These are phyloP conservation scores for Dentipellis fragilis DNA, from an alignment of 768 basidiomycete genomes.

Conservation along the genomic window DNA sequence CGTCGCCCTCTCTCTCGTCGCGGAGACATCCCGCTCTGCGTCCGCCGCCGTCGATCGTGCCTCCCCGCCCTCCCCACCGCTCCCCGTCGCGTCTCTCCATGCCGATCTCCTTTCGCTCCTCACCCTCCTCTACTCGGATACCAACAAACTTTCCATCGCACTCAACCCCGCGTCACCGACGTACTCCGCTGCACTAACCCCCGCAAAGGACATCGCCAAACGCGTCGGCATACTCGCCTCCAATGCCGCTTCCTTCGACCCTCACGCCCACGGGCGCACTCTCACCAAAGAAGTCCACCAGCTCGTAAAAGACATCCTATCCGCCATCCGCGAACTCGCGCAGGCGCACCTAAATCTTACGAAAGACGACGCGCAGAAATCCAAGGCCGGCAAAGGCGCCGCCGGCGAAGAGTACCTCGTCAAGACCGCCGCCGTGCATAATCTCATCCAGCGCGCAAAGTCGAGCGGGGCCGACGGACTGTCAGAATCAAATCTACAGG, in stretches of 20 bases:
- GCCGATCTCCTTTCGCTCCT: constrained; percentile 50
- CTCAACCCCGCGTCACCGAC: constrained; percentile 40
- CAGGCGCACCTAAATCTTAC: constrained; percentile 7
- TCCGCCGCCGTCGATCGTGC: constrained; percentile 8
- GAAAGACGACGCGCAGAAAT: constrained; percentile 13
- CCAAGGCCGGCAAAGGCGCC: not conserved
- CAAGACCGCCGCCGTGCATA: constrained; percentile 50
- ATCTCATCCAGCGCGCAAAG: constrained; percentile 43
- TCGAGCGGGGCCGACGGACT: constrained; percentile 2
- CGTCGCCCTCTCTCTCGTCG: constrained; percentile 7
- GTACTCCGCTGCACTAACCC: constrained; percentile 24
- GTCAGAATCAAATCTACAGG: constrained; percentile 14
- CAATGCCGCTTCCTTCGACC: constrained; percentile 9
- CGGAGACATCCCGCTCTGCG: constrained; percentile 22
- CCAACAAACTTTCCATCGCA: constrained; percentile 54
- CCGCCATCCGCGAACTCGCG: constrained; percentile 10
- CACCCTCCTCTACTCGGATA: constrained; percentile 41
- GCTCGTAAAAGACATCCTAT: constrained; percentile 5
- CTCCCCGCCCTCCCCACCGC: constrained; percentile 12
- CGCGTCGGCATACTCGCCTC: constrained; percentile 10
- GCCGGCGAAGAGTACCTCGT: constrained; percentile 41
- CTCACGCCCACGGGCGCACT: constrained; percentile 9
- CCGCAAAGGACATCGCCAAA: constrained; percentile 7
- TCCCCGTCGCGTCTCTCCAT: constrained; percentile 31
- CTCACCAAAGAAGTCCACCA: constrained; percentile 14